Evolutionary conservation across 2,329 filamentous ascomycete genomes (phyloP).

Genomic region (Exophiala viscosa): DNA sequence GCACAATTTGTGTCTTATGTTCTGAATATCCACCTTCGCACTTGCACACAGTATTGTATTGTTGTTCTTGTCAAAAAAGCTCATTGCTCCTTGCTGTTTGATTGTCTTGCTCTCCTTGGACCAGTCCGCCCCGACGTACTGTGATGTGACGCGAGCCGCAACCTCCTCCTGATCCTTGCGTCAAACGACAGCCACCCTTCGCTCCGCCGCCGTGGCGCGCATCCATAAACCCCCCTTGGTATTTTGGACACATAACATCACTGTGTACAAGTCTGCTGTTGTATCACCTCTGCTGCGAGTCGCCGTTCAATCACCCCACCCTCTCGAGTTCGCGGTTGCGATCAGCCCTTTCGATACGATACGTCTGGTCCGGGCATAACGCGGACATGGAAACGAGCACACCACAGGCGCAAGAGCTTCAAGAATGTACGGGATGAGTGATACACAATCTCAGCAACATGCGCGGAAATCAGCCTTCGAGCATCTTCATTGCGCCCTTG

Average conservation of each 20-base stretch:
- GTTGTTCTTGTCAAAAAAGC: too few species aligned
- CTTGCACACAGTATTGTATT: too few species aligned
- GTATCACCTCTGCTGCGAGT: too few species aligned
- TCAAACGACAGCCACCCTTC: conserved; percentile 13
- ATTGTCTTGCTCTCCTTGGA: background rate
- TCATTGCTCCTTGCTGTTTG: too few species aligned
- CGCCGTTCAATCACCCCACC: too few species aligned
- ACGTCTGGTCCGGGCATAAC: background rate
- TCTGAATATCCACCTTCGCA: too few species aligned
- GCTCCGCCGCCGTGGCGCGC: background rate
- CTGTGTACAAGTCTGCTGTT: background rate
- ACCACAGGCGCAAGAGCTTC: background rate
- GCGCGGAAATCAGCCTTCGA: conserved; percentile 19
- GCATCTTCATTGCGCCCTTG: conserved; percentile 31
- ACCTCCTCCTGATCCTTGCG: conserved; percentile 22
- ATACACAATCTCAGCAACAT: conserved; percentile 13
- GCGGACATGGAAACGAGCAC: conserved; percentile 1
- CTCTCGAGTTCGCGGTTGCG: too few species aligned
- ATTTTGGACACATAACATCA: conserved; percentile 10
- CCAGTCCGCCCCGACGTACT: background rate
- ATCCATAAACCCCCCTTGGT: conserved; percentile 6
- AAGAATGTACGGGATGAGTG: conserved; percentile 16
- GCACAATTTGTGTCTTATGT: too few species aligned
- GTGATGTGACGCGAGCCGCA: conserved; percentile 19
- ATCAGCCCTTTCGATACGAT: too few species aligned